Evolutionary conservation across 1,284 basidiomycete genomes (phyloP).

Genomic region (Cryptococcus sp.): DNA sequence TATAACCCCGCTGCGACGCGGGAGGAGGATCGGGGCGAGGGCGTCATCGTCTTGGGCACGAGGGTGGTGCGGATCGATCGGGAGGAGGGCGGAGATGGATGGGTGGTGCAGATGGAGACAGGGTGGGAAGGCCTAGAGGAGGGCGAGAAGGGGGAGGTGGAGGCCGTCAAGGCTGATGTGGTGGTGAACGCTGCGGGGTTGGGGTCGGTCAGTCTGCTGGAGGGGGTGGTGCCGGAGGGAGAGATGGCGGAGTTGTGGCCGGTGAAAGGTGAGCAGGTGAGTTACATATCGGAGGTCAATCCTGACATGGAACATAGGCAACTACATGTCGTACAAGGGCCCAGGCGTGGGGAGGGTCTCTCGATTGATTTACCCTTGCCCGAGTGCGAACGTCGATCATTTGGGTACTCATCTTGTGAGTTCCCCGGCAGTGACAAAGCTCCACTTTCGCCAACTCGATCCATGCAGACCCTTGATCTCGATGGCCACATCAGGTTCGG

Average conservation of each 20-base stretch:
- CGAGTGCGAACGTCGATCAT: conserved; percentile 60
- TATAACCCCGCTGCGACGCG: conserved; percentile 18
- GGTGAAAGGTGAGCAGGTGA: conserved; percentile 55
- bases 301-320: conserved; percentile 53
- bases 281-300: conserved; percentile 9
- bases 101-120: conserved; percentile 64
- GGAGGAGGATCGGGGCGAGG: conserved; percentile 45
- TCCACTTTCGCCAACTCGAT: background rate
- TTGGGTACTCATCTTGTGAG: conserved; percentile 75
- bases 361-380: conserved; percentile 85
- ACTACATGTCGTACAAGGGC: conserved; percentile 82
- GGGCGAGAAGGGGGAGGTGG: conserved; percentile 49
- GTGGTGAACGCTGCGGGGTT: conserved; percentile 88
- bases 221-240: conserved; percentile 60
- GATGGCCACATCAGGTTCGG: conserved; percentile 87
- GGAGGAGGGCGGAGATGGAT: conserved; percentile 49
- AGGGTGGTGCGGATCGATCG: conserved; percentile 82
- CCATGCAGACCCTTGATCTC: conserved; percentile 68
- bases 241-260: conserved; percentile 67
- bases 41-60: conserved; percentile 77
- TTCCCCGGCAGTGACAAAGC: background rate
- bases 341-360: conserved; percentile 63
- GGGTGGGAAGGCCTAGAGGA: conserved; percentile 56
- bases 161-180: conserved; percentile 75
- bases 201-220: conserved; percentile 66